These are phyloP conservation scores for Scytalidium sp. DNA, from an alignment of 2,329 filamentous ascomycete genomes.

Conservation along the genomic window DNA sequence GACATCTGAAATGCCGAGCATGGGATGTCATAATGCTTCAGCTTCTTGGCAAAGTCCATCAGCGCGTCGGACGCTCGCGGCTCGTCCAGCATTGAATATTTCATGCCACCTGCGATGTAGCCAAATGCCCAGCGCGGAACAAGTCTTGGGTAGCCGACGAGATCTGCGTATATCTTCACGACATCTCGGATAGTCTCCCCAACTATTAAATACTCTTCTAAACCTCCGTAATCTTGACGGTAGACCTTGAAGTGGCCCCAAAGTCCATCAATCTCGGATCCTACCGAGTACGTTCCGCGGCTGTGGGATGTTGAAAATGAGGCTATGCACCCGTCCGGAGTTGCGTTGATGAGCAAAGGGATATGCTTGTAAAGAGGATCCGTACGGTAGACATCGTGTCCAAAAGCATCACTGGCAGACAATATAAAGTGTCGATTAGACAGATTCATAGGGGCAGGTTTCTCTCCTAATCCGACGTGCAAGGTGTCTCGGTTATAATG, in stretches of 20 bases:
- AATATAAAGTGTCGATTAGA: constrained; percentile 63
- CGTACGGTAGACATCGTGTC: constrained; percentile 68
- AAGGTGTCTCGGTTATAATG: constrained; percentile 59
- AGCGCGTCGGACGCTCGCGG: constrained; percentile 49
- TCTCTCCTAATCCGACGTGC: constrained; percentile 70
- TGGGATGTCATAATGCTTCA: constrained; percentile 44
- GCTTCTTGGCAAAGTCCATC: constrained; percentile 23
- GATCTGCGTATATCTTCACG: constrained; percentile 61
- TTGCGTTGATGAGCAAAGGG: constrained; percentile 67
- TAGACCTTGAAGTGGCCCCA: constrained; percentile 76
- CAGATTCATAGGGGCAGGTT: constrained; percentile 70
- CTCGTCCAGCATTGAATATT: constrained; percentile 55
- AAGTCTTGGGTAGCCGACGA: constrained; percentile 65
- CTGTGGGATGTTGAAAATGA: constrained; percentile 67
- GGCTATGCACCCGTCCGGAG: constrained; percentile 60
- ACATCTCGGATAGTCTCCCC: constrained; percentile 65
- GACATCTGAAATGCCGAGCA: constrained; percentile 43
- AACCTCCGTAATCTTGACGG: constrained; percentile 67
- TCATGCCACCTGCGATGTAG: constrained; percentile 67
- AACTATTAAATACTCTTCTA: constrained; percentile 69
- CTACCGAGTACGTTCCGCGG: constrained; percentile 62
- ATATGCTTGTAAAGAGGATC: constrained; percentile 77
- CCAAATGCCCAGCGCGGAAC: constrained; percentile 72
- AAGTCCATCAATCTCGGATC: constrained; percentile 71
- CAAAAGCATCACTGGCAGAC: constrained; percentile 69